A percentile compares a stretch with the other conserved stretches of the same genome.
Conservation (phyloP, 805 yeast genomes). For the Jamesozyma spencerorum region DNA sequence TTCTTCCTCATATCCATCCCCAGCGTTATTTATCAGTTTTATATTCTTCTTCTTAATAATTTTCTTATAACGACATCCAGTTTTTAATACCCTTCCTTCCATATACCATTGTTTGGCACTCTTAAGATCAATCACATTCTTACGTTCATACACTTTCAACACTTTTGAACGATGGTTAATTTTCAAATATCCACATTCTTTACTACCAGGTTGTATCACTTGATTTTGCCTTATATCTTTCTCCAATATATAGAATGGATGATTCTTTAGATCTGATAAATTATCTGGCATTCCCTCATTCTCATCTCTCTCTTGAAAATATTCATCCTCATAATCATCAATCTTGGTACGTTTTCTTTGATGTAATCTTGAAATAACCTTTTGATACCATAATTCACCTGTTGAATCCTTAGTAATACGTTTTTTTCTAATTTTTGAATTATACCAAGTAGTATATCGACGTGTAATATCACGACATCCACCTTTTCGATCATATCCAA, state of each 20-base stretch:
- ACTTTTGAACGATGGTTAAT: conserved; percentile 32
- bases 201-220: conserved; percentile 53
- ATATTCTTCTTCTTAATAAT: conserved; percentile 29
- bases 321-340: conserved; percentile 31
- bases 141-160: conserved; percentile 58
- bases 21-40: conserved; percentile 38
- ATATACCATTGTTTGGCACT: conserved; percentile 84
- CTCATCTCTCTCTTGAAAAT: conserved; percentile 39
- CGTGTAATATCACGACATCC: conserved; percentile 76
- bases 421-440: conserved; percentile 67
- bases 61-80: conserved; percentile 61
- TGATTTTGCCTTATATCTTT: conserved; percentile 66
- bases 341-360: conserved; percentile 23
- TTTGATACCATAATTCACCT: conserved; percentile 53
- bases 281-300: conserved; percentile 84
- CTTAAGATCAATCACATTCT: conserved; percentile 51
- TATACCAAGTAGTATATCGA: conserved; percentile 61
- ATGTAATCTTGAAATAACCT: conserved; percentile 29
- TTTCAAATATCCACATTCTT: conserved; percentile 60
- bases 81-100: conserved; percentile 62
- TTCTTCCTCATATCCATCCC: conserved; percentile 44
- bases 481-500: conserved; percentile 63
- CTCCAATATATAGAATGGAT: conserved; percentile 78
- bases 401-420: conserved; percentile 53
- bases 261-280: conserved; percentile 73